These are phyloP conservation scores for Onygena corvina DNA, from an alignment of 2,329 filamentous ascomycete species.

Conservation along the genomic window DNA sequence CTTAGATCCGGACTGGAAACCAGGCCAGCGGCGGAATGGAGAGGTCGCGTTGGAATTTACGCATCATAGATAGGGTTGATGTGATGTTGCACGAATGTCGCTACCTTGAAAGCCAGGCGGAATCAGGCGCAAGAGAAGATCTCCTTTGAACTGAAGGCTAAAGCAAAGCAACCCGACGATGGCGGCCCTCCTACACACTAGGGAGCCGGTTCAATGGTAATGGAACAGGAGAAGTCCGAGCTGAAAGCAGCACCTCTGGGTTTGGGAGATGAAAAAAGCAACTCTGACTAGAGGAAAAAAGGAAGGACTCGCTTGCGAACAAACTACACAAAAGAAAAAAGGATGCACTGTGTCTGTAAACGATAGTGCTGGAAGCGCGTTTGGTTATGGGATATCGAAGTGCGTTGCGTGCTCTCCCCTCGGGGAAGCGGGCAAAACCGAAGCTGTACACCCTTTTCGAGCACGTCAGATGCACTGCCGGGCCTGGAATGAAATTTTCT, in stretches of 20 bases:
- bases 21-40: not conserved
- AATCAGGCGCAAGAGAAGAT: not conserved
- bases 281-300: not conserved
- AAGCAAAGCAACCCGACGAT: not conserved
- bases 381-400: not conserved
- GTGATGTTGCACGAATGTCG: not conserved
- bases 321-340: not conserved
- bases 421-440: not conserved
- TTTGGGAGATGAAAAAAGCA: not conserved
- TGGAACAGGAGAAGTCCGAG: slow-evolving; percentile 1
- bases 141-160: not conserved
- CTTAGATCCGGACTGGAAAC: not conserved
- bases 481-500: not conserved
- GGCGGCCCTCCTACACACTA: not conserved
- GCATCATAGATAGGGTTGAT: not conserved
- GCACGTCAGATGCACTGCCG: not conserved
- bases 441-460: not conserved
- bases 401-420: not conserved
- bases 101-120: not conserved
- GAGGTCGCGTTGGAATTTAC: not conserved
- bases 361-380: not conserved
- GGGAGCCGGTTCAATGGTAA: not conserved
- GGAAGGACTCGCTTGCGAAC: not conserved
- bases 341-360: not conserved
- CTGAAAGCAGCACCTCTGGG: not conserved